Base-by-base conservation (phyloP, 352 stramenopile genomes). In the Phytophthora agathidicida region DNA sequence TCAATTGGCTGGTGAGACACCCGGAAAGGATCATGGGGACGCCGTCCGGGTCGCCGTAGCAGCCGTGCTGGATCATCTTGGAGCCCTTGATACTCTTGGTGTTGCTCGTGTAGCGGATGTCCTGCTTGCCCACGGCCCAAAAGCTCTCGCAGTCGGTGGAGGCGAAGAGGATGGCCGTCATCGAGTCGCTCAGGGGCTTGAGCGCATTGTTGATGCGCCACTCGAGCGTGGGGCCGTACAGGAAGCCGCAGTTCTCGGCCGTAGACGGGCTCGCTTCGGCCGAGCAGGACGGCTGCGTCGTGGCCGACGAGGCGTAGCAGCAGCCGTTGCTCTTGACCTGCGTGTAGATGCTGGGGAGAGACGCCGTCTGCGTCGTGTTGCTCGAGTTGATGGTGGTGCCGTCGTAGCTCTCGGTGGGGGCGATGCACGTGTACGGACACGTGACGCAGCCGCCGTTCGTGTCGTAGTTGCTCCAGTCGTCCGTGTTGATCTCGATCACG, bases 381-480 rank as follows among this genome's bases (percentile, higher is more conserved):
- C 64, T 87, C 0, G 81, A 54, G 66, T 96, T 96, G 60, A 96
- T 84, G 48, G 77, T 85, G 20, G 81, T 86, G 45, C 84, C 86
- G 49, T 88, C 84, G 23, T 86, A 88, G 35, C 83, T 86, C 22
- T 77, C 87, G 6, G 71, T 67, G 19, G 75, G 83, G 39, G 83
- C 80, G 33, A 96, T 76, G 58, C 86, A 96, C 45, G 86, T 94
- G 73, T 94, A 96, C 1, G 86, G 86, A 32, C 86, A 96, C 39
- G 86, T 96, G 30, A 94, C 83, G 55, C 86, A 94, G 49, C 86
- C 86, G 39, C 86, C 81, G n/a, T 92, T 82, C 5, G 66, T 24
- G 28, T 84, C 79, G 72, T 89, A 92, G 73, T 96, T 96, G 60
- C 75, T 88, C 86, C 86, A 96, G 51, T 89, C 80, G 14, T 65